Evolutionary conservation across 1,284 basidiomycete genomes (phyloP).

Genomic region (Sphaerobolus stellatus): DNA sequence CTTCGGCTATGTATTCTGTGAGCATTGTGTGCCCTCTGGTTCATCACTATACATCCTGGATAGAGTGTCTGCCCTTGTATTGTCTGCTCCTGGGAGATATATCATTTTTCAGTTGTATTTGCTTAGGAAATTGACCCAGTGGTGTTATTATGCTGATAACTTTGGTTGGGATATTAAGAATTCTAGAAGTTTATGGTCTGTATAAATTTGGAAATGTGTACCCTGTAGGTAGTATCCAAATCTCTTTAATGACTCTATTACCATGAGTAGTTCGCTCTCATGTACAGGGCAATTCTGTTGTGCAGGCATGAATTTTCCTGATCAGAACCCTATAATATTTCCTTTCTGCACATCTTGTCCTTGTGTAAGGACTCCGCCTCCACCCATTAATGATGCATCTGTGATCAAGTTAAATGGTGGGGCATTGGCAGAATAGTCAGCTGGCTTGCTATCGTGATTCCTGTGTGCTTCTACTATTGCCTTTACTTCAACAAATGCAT

Average conservation of each 20-base stretch:
- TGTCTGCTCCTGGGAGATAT: slow-evolving; percentile 30
- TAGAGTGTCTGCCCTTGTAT: slow-evolving; percentile 6
- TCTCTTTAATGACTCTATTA: too few relatives aligned
- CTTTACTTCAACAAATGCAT: slow-evolving; percentile 31
- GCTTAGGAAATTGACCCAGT: slow-evolving; percentile 31
- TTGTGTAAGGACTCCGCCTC: slow-evolving; percentile 21
- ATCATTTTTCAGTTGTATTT: slow-evolving; percentile 34
- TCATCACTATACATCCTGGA: slow-evolving; percentile 20
- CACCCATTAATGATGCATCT: slow-evolving; percentile 25
- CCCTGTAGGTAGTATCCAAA: slow-evolving; percentile 27
- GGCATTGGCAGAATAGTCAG: slow-evolving; percentile 25
- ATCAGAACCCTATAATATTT: slow-evolving; percentile 25
- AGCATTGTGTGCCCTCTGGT: slow-evolving; percentile 1
- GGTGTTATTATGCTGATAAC: slow-evolving; percentile 29
- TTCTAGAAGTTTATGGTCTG: slow-evolving; percentile 36
- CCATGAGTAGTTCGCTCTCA: too few relatives aligned
- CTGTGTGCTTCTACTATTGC: slow-evolving; percentile 20
- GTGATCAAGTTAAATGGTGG: too few relatives aligned
- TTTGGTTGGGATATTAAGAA: slow-evolving; percentile 32
- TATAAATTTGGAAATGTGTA: slow-evolving; percentile 28
- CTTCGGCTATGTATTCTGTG: slow-evolving; percentile 18
- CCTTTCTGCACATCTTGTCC: slow-evolving; percentile 20
- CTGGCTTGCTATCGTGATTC: slow-evolving; percentile 18
- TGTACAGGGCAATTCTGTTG: slow-evolving; percentile 32
- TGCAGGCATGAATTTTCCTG: slow-evolving; percentile 29